Percentiles rank a stretch among this genome's conserved stretches.
phyloP scores from a whole-genome alignment of 306 rosid species.

The Cucurbita moschata region DNA sequence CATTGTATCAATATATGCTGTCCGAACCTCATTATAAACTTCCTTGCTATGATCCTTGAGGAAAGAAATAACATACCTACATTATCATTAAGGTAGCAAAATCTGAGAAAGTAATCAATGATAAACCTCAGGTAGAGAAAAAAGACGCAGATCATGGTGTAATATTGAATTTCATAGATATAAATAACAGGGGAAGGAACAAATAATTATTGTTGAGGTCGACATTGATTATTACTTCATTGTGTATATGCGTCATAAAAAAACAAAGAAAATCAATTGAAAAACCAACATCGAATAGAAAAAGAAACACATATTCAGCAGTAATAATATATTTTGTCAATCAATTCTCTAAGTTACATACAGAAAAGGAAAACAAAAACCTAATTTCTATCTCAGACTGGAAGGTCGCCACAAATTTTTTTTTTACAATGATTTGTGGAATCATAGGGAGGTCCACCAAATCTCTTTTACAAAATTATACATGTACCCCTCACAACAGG shows the following conservation, averaged over 20 bases:
- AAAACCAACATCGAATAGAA: neutral
- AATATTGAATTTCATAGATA: neutral
- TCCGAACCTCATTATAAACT: slow-evolving; percentile 71
- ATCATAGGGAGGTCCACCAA: neutral
- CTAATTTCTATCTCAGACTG: neutral
- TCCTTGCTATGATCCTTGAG: slow-evolving; percentile 94
- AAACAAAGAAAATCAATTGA: neutral
- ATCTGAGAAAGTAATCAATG: slow-evolving; percentile 16
- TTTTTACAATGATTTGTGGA: neutral
- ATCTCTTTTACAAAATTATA: neutral
- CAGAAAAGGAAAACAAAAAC: neutral
- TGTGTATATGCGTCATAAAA: neutral
- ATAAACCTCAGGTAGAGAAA: neutral
- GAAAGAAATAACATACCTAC: slow-evolving; percentile 66
- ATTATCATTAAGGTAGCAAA: slow-evolving; percentile 13
- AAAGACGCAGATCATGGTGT: slow-evolving; percentile 5
- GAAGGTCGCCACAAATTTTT: neutral
- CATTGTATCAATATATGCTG: slow-evolving; percentile 87
- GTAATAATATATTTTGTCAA: neutral
- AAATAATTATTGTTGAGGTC: neutral
- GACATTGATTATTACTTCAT: neutral
- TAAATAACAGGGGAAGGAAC: neutral
- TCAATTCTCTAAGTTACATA: neutral
- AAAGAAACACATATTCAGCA: neutral
- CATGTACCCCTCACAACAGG: neutral